Base-by-base conservation (phyloP, 805 yeast genomes). In the Candida yuanshanica region DNA sequence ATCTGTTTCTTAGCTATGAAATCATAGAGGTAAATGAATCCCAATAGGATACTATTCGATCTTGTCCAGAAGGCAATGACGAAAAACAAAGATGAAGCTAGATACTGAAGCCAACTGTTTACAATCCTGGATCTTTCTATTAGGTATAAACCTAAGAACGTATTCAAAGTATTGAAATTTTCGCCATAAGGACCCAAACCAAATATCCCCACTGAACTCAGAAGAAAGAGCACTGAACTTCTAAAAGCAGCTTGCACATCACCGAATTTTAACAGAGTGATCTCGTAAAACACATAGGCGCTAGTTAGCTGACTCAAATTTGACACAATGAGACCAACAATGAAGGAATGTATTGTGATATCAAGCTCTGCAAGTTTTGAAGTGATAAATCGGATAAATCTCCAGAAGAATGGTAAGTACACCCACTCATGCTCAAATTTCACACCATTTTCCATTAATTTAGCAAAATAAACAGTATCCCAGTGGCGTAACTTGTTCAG, bases 341-440 rank as follows among this genome's bases (percentile, higher is more conserved):
- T 46, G 2, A 82, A 62, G 21, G 70, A 69, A 14, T 54, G 26
- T 4, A 29, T 23, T 4, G 50, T 24, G 12, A 5, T 17, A n/a
- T 38, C 47, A 34, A 21, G 41, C 18, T 27, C 10, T 11, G 27
- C 47, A 7, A 16, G 5, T 24, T 9, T 16, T 20, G 10, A 21
- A 16, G 22, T 26, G 47, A 34, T 50, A 3, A n/a, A 24, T 7
- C 32, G 56, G 4, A 83, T 60, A 4, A 80, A 35, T 20, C 75
- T 55, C 66, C 82, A 72, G 95, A 96, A 91, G 2, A 77, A 55
- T 10, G 84, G 84, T 21, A 95, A 79, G 58, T 87, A 91, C 5
- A 95, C 97, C 71, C 77, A 84, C 62, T 89, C 95, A 59, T 91
- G 96, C 61, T 91, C 98, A 60, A 70, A 90, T n/a, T 64, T 58